Conservation (phyloP, 306 rosid genomes). For the Astragalus membranaceus region DNA sequence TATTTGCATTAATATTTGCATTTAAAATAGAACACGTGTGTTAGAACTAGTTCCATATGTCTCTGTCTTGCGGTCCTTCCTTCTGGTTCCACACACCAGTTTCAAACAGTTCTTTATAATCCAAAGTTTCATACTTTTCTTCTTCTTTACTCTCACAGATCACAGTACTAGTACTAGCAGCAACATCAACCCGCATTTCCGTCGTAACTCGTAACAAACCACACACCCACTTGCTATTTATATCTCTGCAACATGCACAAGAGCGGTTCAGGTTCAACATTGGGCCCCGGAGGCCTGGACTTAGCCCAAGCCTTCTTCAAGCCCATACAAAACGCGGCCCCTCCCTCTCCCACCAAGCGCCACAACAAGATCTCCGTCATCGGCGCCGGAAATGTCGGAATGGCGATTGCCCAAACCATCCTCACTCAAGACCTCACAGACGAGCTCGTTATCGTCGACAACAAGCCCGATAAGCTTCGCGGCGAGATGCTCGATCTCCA, state of each 20-base stretch:
- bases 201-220: too few relatives aligned
- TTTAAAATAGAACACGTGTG: too few relatives aligned
- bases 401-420: constrained; percentile 95
- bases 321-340: constrained; percentile 49
- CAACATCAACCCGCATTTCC: not conserved
- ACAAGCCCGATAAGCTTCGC: constrained; percentile 65
- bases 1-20: too few relatives aligned
- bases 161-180: not conserved
- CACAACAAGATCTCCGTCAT: constrained; percentile 73
- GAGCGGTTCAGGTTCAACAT: constrained; percentile 40
- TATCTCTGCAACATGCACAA: constrained; percentile 39
- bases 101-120: not conserved
- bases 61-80: too few relatives aligned
- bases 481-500: constrained; percentile 96
- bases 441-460: constrained; percentile 75
- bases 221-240: not conserved
- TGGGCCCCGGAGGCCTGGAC: constrained; percentile 80
- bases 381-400: constrained; percentile 92
- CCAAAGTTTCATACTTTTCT: not conserved
- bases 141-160: not conserved
- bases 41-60: too few relatives aligned
- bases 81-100: too few relatives aligned
- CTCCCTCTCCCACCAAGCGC: constrained; percentile 55
- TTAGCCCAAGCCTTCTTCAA: constrained; percentile 63
- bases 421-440: constrained; percentile 77